Percentiles rank a stretch among this genome's conserved stretches.
These are phyloP conservation scores for Rubia occidens DNA, from an alignment of 305 asterid species.

Conservation along the genomic window DNA sequence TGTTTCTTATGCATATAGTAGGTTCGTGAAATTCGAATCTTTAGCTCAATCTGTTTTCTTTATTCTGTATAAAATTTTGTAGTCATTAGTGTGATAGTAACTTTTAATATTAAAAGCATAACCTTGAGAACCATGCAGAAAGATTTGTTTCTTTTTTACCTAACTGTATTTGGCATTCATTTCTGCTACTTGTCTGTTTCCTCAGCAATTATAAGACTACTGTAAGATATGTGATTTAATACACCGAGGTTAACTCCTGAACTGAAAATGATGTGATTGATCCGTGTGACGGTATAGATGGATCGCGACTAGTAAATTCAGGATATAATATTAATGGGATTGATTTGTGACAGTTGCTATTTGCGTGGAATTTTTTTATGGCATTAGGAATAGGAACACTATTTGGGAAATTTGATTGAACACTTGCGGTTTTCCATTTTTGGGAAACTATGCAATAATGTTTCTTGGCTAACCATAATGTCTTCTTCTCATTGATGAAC, in stretches of 20 bases:
- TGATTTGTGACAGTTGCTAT: too few relatives aligned
- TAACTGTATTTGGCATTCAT: background rate
- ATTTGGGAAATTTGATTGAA: too few relatives aligned
- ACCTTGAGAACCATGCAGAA: background rate
- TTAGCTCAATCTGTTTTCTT: background rate
- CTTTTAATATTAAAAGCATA: conserved; percentile 8
- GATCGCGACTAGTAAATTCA: too few relatives aligned
- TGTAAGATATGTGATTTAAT: too few relatives aligned
- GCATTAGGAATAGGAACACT: too few relatives aligned
- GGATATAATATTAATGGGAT: too few relatives aligned
- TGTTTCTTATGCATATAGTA: conserved; percentile 6
- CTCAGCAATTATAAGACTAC: background rate
- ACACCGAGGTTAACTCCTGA: background rate
- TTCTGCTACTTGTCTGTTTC: background rate
- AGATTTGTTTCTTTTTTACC: background rate
- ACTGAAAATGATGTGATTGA: background rate
- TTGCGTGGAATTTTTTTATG: too few relatives aligned
- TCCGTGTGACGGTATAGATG: too few relatives aligned
- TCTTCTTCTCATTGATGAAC: too few relatives aligned
- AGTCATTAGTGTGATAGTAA: conserved; percentile 11
- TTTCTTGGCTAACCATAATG: too few relatives aligned
- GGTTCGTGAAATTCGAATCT: background rate
- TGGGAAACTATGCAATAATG: too few relatives aligned
- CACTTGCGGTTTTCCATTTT: too few relatives aligned
- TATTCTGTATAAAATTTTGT: conserved; percentile 7